phyloP scores from a whole-genome alignment of 1,284 basidiomycete species.

The Melampsora occidentalis region DNA sequence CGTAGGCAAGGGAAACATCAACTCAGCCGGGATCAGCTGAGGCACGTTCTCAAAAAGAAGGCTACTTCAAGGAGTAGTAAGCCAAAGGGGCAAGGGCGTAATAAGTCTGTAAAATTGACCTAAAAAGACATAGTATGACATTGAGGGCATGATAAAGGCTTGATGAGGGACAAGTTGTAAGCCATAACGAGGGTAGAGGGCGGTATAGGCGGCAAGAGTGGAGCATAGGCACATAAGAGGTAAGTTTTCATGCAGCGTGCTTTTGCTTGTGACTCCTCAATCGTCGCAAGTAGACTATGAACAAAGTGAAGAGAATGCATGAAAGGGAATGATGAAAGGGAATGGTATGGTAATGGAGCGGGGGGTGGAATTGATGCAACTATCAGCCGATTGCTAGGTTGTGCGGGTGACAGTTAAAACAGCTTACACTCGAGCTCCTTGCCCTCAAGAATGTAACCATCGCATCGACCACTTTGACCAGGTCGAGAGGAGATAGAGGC shows the following conservation, averaged over 20 bases:
- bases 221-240: slow-evolving; percentile 2
- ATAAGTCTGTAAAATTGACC: not conserved
- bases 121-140: too few relatives aligned
- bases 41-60: too few relatives aligned
- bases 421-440: slow-evolving; percentile 75
- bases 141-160: too few relatives aligned
- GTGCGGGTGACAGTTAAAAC: not conserved
- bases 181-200: not conserved
- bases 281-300: slow-evolving; percentile 42
- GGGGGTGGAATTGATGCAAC: too few relatives aligned
- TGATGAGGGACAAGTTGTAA: too few relatives aligned
- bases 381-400: not conserved
- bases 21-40: too few relatives aligned
- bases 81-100: too few relatives aligned
- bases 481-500: slow-evolving; percentile 86
- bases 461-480: slow-evolving; percentile 86
- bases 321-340: not conserved
- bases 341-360: not conserved
- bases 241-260: slow-evolving; percentile 42
- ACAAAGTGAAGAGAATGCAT: slow-evolving; percentile 1
- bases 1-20: too few relatives aligned
- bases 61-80: too few relatives aligned
- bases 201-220: not conserved
- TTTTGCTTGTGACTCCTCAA: slow-evolving; percentile 43
- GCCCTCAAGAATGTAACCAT: slow-evolving; percentile 91